Base-by-base conservation (phyloP, 768 basidiomycete species). In the Russula griseocarnosa region DNA sequence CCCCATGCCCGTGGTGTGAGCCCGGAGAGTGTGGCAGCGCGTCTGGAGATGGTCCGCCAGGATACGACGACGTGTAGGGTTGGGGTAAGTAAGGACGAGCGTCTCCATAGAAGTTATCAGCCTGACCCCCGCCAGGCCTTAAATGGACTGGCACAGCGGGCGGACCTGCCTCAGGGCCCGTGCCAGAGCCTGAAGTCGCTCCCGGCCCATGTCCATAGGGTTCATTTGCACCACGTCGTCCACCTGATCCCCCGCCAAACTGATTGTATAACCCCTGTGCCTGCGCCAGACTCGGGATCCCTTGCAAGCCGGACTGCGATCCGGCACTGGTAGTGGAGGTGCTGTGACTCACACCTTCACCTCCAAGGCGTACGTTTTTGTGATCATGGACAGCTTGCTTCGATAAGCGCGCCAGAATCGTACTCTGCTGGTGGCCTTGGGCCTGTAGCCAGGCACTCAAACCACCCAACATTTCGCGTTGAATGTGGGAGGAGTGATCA, bases 381-480 rank as follows among this genome's bases (percentile, higher is more conserved):
- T 92, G 89, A 67, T 83, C 83, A 5, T 86, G 82, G 0, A 93
- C 88, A 0, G 85, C 73, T 13, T 86, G 77, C 72, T 88, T 90
- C 22, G 76, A 75, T 30, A 92, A 80, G 26, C 86, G 83, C 32
- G 76, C 72, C 44, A 93, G 70, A 42, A 83, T 74, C 28, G 80
- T 78, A 32, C 77, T 71, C 65, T 83, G 79, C 61, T 78, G 77
- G 16, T 74, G 56, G 5, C 83, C 81, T 14, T 86, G 80, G 9
- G 75, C 75, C 54, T 80, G 71, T 44, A 84, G 76, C 90, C 89
- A 92, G 47, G 73, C 74, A 46, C 74, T 76, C 83, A 93, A 81
- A 68, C 78, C 83, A 64, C 82, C 81, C 64, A 90, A 72, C 90
- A 94, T 92, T 69, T 89, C 84, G 59, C 82, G 79, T 73, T 93